Evolutionary conservation across 345 rosid genomes (phyloP).

Genomic region (Eucalyptus guilfoylei): DNA sequence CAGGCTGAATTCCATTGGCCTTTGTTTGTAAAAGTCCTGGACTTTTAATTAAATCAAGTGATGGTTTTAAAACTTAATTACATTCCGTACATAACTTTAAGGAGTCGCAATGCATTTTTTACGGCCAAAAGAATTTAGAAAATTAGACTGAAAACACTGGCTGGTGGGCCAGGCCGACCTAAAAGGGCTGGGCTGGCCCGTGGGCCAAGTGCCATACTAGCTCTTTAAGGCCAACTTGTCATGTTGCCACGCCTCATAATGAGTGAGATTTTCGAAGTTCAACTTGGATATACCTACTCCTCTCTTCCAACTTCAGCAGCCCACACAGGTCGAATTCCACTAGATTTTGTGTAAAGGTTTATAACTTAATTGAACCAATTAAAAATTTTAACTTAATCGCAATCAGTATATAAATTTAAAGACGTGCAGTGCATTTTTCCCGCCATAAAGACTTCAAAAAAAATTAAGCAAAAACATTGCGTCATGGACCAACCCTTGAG

Average conservation of each 20-base stretch:
- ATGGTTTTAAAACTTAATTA: neutral
- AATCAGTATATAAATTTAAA: neutral
- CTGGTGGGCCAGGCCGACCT: neutral
- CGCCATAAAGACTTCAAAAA: neutral
- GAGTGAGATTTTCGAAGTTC: neutral
- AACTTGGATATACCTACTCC: neutral
- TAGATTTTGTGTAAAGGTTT: neutral
- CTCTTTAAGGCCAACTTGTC: neutral
- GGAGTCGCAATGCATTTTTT: accelerated
- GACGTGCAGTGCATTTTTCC: accelerated
- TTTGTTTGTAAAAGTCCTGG: neutral
- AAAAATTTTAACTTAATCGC: neutral
- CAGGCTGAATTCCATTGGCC: neutral
- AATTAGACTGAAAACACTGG: neutral
- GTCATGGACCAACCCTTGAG: neutral
- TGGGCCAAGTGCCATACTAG: neutral
- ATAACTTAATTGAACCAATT: neutral
- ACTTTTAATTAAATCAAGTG: neutral
- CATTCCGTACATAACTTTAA: accelerated
- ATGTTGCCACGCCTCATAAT: accelerated
- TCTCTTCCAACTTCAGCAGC: neutral
- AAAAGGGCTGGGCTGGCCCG: neutral
- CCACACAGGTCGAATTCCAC: neutral
- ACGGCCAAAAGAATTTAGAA: neutral
- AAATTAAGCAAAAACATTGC: neutral